Base-by-base conservation (phyloP, 2,329 filamentous ascomycete species). In the Ophidiomyces ophidiicola region DNA sequence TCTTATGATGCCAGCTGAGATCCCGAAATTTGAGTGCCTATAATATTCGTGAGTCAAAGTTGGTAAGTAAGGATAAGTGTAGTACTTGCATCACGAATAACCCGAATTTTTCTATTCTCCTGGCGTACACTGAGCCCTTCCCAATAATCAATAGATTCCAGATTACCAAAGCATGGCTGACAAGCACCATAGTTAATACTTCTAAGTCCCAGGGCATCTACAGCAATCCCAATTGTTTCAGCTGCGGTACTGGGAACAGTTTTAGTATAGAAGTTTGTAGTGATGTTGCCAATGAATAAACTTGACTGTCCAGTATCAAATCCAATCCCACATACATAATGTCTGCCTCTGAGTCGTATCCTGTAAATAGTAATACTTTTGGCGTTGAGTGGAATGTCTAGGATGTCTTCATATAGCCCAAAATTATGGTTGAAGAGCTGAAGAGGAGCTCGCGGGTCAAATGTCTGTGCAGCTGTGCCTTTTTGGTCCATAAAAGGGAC, bases 311-410 rank as follows among this genome's bases (percentile, higher is more conserved):
- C 25, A 39, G 36, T 39, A 23, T 31, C 26, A 39, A 39, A 39
- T 14, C 26, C 36, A 20, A 39, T 31, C 24, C 26, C 36, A 31
- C 36, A 39, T 31, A 39, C 26, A 31, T 39, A 39, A 19, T 32
- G 23, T 39, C 32, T 39, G 26, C 26, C 36, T 30, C 23, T n/a
- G n/a, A 39, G 24, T 21, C 32, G 36, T 30, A 39, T 32, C 19
- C 26, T 39, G 36, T 26, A 39, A 15, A 19, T 26, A 18, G 11
- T 21, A 32, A 39, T 11, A 20, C 24, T 39, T 10, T 39, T 39
- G 24, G 7, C 18, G 23, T 39, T 5, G 19, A 20, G 36, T 21
- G 36, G 26, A 32, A 39, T 39, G 32, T 12, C 26, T 17, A 39
- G 18, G 15, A 18, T 31, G n/a, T 39, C 24, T 11, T 39, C 36